phyloP scores from a whole-genome alignment of 208 protist species.

The Trypanosoma lewisi region DNA sequence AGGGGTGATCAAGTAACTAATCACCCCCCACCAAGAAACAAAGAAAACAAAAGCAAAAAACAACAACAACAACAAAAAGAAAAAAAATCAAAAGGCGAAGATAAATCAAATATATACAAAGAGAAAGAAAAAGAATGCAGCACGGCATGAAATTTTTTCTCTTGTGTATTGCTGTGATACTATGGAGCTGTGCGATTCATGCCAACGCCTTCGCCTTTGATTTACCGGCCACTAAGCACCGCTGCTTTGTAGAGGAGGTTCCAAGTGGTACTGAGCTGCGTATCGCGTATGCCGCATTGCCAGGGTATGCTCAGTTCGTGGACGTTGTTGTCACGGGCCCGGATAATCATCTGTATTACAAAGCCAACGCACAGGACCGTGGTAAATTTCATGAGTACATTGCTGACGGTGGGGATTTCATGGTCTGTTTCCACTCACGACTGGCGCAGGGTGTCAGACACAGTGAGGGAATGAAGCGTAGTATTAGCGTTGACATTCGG shows the following conservation, averaged over 20 bases:
- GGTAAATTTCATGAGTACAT: constrained; percentile 38
- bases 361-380: constrained; percentile 27
- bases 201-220: constrained; percentile 57
- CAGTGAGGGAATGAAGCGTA: constrained; percentile 17
- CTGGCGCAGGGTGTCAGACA: constrained; percentile 26
- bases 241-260: constrained; percentile 86
- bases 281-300: constrained; percentile 48
- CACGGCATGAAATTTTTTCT: not conserved
- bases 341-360: constrained; percentile 19
- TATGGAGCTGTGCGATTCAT: constrained; percentile 11
- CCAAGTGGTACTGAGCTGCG: constrained; percentile 53
- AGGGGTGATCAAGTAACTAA: too few relatives aligned
- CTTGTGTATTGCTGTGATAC: constrained; percentile 8
- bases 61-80: too few relatives aligned
- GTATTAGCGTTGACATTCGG: constrained; percentile 37
- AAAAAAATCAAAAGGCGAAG: not conserved
- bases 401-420: constrained; percentile 60
- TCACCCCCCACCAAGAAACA: too few relatives aligned
- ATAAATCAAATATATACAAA: not conserved
- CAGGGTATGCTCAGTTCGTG: constrained; percentile 65
- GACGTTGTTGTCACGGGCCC: constrained; percentile 42
- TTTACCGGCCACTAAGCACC: constrained; percentile 30
- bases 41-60: not conserved
- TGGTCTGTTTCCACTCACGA: constrained; percentile 70
- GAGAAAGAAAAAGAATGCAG: constrained; percentile 2